phyloP scores from a whole-genome alignment of 2,329 filamentous ascomycete genomes.

The Penicillium freii region DNA sequence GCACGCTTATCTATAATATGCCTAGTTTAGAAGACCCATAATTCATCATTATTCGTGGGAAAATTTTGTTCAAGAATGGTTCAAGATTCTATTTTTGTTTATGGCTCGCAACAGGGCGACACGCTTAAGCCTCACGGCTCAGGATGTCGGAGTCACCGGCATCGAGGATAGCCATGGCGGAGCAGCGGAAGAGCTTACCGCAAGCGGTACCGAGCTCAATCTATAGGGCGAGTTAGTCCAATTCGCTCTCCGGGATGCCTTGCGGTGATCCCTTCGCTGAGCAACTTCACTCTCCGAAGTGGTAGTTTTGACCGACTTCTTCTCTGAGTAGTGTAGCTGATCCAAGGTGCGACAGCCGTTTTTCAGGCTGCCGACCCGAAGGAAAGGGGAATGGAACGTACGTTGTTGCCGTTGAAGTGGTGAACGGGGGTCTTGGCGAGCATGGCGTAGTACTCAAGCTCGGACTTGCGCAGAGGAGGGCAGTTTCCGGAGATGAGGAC shows the following conservation, averaged over 20 bases:
- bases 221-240: constrained; percentile 52
- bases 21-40: neutral
- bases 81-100: constrained; percentile 12
- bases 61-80: constrained; percentile 9
- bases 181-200: constrained; percentile 98
- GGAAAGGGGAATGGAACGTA: constrained; percentile 58
- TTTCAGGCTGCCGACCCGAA: constrained; percentile 16
- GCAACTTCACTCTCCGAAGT: constrained; percentile 33
- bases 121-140: constrained; percentile 22
- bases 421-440: constrained; percentile 92
- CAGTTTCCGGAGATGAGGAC: constrained; percentile 96
- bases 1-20: neutral
- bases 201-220: constrained; percentile 98
- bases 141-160: constrained; percentile 99
- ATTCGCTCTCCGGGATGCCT: constrained; percentile 27
- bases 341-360: constrained; percentile 19
- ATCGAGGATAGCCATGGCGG: constrained; percentile 94
- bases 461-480: constrained; percentile 94
- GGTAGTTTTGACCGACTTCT: constrained; percentile 20
- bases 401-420: constrained; percentile 99
- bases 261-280: constrained; percentile 27
- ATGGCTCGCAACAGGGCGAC: constrained; percentile 11
- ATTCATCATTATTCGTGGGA: constrained; percentile 1
- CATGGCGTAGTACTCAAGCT: constrained; percentile 95
- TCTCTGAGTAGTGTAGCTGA: constrained; percentile 30